phyloP scores from a whole-genome alignment of 1,139 yeast species.

The Hansenula anomala region DNA sequence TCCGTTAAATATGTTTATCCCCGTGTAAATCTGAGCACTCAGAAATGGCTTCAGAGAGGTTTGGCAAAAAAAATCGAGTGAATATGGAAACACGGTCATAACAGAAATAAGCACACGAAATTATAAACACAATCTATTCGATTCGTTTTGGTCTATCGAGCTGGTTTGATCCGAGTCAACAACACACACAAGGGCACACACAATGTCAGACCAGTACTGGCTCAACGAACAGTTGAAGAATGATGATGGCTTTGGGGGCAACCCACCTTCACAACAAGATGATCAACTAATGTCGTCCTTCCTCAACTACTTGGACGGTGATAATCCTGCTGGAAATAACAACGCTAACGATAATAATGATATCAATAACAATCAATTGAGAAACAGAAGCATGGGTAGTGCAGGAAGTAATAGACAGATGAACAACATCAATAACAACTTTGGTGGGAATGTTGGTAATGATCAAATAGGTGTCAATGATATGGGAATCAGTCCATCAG shows the following conservation, averaged over 20 bases:
- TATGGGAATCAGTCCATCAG: constrained; percentile 11
- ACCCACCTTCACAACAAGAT: constrained; percentile 10
- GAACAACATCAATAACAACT: constrained; percentile 1
- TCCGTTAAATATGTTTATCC: not conserved
- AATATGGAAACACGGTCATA: constrained; percentile 3
- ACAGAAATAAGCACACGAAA: not conserved
- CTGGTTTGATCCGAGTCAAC: not conserved
- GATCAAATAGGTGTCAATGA: constrained; percentile 4
- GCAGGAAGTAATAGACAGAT: not conserved
- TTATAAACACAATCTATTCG: not conserved
- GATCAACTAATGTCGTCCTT: constrained; percentile 24
- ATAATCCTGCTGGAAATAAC: constrained; percentile 6
- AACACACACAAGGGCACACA: not conserved
- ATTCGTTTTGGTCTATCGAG: no score
- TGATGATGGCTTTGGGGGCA: constrained; percentile 14
- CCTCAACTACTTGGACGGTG: constrained; percentile 19
- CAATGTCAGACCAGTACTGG: constrained; percentile 23
- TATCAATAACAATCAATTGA: not conserved
- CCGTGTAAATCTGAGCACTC: constrained; percentile 5
- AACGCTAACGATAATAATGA: not conserved
- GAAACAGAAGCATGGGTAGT: constrained; percentile 4
- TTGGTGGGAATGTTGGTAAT: constrained; percentile 1
- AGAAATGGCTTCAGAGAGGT: not conserved
- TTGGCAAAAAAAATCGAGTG: constrained; percentile 1
- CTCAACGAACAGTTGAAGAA: constrained; percentile 19